Evolutionary conservation across 306 rosid genomes (phyloP), one percentile per base, ranked within the genome.

Genomic region (Gastrolobium bilobum): DNA sequence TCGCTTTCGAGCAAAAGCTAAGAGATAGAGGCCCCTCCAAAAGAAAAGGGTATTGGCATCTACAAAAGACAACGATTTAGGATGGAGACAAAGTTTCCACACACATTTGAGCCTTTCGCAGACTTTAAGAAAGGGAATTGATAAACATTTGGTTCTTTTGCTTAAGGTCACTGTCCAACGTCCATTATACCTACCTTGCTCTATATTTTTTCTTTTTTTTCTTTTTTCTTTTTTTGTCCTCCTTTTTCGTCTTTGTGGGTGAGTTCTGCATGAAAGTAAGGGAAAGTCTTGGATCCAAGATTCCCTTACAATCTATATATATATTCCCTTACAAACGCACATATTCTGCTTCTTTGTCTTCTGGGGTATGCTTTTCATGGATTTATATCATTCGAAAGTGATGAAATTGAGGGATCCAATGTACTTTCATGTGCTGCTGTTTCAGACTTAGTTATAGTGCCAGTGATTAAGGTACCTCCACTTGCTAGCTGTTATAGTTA

Each of bases 31-130:
- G 1, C 11, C 90, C 89, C 88, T 87, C 88, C 80, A 62, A 78
- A 86, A 80, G 81, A 81, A 83, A 71, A 76, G 81, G 66, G 59
- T 65, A 73, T 84, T 85, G 89, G 91, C 93, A 90, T 84, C 92
- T 74, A 81, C 76, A 94, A 86, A 88, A 90, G 97, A 94, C 96
- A 91, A 84, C 39, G 38, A 90, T 87, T 81, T 71, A 82, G 78
- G 70, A 82, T 75, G 61, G 88, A 90, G 96, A 94, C 97, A 94
- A 91, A 90, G 85, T 94, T 94, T 90, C 90, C 85, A 87, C 94
- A 85, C 84, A 84, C 78, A 82, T 79, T 79, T 77, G 78, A 83
- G 80, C 50, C 96, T 91, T 94, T 94, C 90, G 86, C 96, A 84
- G 89, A 87, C 87, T 91, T 94, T 81, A 87, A 87, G 91, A 86